Percentiles rank a stretch among this genome's conserved stretches.
Evolutionary conservation across 2,329 filamentous ascomycete species (phyloP).

Genomic region (Aspergillus pseudoterreus): DNA sequence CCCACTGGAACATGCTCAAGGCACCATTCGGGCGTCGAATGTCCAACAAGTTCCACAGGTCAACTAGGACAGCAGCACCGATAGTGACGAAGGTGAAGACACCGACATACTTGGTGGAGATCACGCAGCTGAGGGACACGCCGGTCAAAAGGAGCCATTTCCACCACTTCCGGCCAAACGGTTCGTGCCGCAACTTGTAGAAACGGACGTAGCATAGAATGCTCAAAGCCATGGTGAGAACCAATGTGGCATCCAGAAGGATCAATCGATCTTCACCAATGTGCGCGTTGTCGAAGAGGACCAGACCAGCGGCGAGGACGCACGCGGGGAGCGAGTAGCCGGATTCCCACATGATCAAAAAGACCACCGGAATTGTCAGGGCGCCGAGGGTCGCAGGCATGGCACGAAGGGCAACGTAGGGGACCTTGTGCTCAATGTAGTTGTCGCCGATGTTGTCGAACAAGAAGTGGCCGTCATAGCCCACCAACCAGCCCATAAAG

Average conservation of each 20-base stretch:
- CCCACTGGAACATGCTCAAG: conserved; percentile 74
- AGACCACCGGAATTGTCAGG: conserved; percentile 88
- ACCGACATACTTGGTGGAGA: conserved; percentile 97
- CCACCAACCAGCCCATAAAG: conserved; percentile 93
- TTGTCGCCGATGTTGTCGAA: conserved; percentile 99
- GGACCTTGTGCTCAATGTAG: conserved; percentile 94
- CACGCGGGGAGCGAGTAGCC: conserved; percentile 94
- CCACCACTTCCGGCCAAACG: conserved; percentile 98
- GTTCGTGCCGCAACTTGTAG: conserved; percentile 86
- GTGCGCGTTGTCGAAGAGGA: conserved; percentile 96
- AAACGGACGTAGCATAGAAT: conserved; percentile 94
- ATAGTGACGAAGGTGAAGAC: conserved; percentile 96
- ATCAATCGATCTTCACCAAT: conserved; percentile 95
- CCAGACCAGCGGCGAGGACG: conserved; percentile 75
- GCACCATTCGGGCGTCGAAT: conserved; percentile 79
- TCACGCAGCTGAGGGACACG: conserved; percentile 91
- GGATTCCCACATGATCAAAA: conserved; percentile 99
- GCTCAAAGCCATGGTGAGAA: conserved; percentile 94
- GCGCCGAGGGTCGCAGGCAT: conserved; percentile 89
- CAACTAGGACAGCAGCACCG: conserved; percentile 86
- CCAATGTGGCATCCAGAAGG: conserved; percentile 86
- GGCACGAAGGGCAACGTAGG: conserved; percentile 92
- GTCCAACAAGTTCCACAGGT: conserved; percentile 91
- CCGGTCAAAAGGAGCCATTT: conserved; percentile 97
- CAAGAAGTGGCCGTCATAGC: conserved; percentile 93